Evolutionary conservation across 2,329 filamentous ascomycete genomes (phyloP).

Genomic region (Diaporthe sp.): DNA sequence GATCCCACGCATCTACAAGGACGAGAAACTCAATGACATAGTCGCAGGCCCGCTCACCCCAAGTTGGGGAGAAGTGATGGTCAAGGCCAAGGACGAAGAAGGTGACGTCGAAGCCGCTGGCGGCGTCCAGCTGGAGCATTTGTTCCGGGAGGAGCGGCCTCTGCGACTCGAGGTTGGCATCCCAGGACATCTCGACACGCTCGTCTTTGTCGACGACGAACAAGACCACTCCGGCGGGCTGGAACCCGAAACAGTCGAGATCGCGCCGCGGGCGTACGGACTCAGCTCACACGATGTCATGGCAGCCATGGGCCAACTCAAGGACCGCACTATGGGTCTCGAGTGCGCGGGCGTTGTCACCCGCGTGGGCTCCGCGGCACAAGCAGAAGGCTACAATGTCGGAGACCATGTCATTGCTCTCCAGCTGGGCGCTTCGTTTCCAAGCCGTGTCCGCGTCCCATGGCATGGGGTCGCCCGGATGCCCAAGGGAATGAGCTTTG

Average conservation of each 20-base stretch:
- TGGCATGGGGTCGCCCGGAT: conserved; percentile 39
- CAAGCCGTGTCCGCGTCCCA: conserved; percentile 44
- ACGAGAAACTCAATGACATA: conserved; percentile 31
- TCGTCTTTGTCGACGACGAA: background rate
- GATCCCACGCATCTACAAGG: conserved; percentile 44
- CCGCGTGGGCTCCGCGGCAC: conserved; percentile 27
- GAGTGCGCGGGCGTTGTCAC: background rate
- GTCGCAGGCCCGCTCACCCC: background rate
- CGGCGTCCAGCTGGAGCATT: too few relatives aligned
- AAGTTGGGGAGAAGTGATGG: too few relatives aligned
- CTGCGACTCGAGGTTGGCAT: conserved; percentile 38
- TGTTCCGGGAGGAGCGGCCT: background rate
- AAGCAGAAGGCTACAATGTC: background rate
- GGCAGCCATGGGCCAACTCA: background rate
- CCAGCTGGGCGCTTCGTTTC: background rate
- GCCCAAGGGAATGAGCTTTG: conserved; percentile 34
- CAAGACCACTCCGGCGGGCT: too few relatives aligned
- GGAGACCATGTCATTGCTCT: too few relatives aligned
- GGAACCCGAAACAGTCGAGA: conserved; percentile 46
- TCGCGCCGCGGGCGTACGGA: conserved; percentile 44
- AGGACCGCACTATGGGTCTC: background rate
- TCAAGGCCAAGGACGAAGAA: too few relatives aligned
- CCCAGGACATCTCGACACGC: background rate
- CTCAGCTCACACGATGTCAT: background rate
- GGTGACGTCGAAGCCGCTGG: too few relatives aligned